Base-by-base conservation (phyloP, 441 rosid species). In the Croton setiger region DNA sequence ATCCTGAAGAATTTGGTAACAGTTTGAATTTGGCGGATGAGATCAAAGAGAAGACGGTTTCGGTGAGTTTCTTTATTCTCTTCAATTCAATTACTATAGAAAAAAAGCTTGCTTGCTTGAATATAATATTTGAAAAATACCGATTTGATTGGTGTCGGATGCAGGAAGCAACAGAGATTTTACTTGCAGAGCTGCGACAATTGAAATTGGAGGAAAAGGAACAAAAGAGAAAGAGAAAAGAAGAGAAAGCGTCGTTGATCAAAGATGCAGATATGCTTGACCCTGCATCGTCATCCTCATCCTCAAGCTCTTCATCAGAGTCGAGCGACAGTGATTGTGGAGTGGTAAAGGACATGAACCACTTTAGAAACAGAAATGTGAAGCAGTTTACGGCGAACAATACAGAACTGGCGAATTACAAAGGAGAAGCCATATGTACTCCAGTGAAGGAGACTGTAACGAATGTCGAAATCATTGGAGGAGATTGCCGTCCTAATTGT, bases 101-200 rank as follows among this genome's bases (percentile, higher is more conserved):
- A 48, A 14, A 4, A 5, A 48, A 48, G 52, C 10, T 39, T 39
- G 5, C 43, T 0, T 33, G 48, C 51, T 8, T 27, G 4, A 47
- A 45, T 43, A 14, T 15, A 45, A 23, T n/a, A n/a, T 45, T 20
- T 13, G 36, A 60, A 18, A 35, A 33, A 52, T 27, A 54, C 11
- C 20, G 49, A 51, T 41, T 4, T 35, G 41, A 55, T 20, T 4
- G 8, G 31, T 74, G 20, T 70, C 60, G 47, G 4, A 61, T 69
- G 63, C 72, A 77, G 80, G 72, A 66, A 57, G 75, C 72, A 18
- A 69, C 57, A n/a, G 62, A 70, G 60, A 35, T 73, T 70, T 61
- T 77, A 39, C 75, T 73, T 39, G 72, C 75, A 51, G 77, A 73
- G 54, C 58, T 77, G 41, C 47, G 62, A 48, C 51, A 66, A 13